phyloP scores from a whole-genome alignment of 495 filamentous ascomycete species.

The Parmelia sp. region DNA sequence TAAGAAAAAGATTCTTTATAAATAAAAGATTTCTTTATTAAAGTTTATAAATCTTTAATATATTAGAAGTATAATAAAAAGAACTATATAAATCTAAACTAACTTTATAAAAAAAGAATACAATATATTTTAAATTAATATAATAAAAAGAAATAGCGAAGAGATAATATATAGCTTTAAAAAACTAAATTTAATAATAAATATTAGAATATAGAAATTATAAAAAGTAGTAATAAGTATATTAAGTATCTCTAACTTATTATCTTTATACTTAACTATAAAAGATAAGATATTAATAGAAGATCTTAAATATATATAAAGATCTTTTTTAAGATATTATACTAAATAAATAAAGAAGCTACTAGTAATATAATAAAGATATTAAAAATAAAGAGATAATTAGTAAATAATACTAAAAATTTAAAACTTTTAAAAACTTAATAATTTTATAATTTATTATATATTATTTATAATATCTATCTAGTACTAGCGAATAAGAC shows the following conservation, averaged over 20 bases:
- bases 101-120: neutral
- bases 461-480: conserved; percentile 6
- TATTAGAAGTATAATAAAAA: neutral
- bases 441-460: neutral
- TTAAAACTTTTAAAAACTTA: neutral
- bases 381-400: neutral
- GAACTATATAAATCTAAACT: neutral
- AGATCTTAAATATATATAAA: neutral
- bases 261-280: neutral
- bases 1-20: neutral
- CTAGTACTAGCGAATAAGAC: neutral
- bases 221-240: neutral
- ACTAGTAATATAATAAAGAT: neutral
- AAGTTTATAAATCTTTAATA: neutral
- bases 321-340: neutral
- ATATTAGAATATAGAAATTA: neutral
- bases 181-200: neutral
- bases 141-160: neutral
- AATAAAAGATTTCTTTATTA: neutral
- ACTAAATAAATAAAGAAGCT: neutral
- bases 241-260: too few species aligned
- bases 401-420: too few species aligned
- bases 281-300: neutral
- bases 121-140: neutral
- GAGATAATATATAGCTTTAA: neutral